Base-by-base conservation (phyloP, 352 stramenopile species). In the Phytophthora sp. region DNA sequence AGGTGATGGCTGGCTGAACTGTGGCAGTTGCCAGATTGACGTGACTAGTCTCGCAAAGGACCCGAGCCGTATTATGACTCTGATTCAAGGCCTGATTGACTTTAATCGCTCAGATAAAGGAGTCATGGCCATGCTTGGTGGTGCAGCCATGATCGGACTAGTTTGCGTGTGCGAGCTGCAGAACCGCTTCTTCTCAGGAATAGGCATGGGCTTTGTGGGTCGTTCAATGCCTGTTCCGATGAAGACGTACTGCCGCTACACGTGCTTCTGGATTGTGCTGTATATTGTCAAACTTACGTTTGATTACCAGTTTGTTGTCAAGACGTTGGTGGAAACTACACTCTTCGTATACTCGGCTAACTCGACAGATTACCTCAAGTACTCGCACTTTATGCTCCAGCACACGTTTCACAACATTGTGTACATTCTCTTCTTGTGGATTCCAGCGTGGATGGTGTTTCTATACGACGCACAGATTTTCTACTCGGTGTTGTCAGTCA, bases 391-490 rank as follows among this genome's bases (percentile, higher is more conserved):
- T 63, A 85, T 95, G 86, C 54, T 93, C n/a, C 86, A 93, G 67
- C 50, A 76, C 29, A 82, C 73, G 21, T 91, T 80, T 61, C 85
- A 94, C 77, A 93, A 95, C 71, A 77, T 95, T 45, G 16, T 81
- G 21, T 95, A 91, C 70, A 82, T 95, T 44, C 18, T 93, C 4
- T 91, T 91, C 46, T 66, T 95, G 1, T 95, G 87, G 87, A 74
- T 93, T 33, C 87, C 87, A n/a, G 79, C 83, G 35, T 91, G 83
- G 69, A 86, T 93, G 73, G 87, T 95, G 9, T 93, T 92, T 52
- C 70, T 93, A 57, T 95, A 93, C 71, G 87, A 95, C 52, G 82
- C 82, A 13, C 87, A 95, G 69, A 93, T 95, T 58, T 93, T 93
- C 61, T 95, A 93, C 69, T 82, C 85, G 16, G 66, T 95, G 9